Percentiles rank a stretch among this genome's conserved stretches.
These are phyloP conservation scores for Monilinia polystroma DNA, from an alignment of 2,329 filamentous ascomycete species.

Conservation along the genomic window DNA sequence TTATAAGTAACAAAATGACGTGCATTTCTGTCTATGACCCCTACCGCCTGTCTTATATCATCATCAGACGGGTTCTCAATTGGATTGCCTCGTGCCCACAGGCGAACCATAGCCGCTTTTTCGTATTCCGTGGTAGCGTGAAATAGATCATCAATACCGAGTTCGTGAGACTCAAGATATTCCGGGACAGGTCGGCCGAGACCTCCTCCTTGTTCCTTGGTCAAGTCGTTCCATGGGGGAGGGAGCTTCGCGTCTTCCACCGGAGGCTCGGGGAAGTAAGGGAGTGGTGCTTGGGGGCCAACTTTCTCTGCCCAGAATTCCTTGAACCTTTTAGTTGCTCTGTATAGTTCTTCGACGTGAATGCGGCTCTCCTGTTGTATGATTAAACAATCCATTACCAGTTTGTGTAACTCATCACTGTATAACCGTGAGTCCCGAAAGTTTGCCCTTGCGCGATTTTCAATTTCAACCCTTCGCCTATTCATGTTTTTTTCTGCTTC, in stretches of 20 bases:
- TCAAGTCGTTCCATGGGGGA: background rate
- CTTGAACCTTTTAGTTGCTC: background rate
- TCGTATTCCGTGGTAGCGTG: background rate
- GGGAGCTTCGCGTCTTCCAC: background rate
- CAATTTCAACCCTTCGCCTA: background rate
- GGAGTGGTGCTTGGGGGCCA: background rate
- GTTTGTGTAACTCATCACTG: background rate
- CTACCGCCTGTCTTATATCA: background rate
- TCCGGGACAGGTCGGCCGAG: background rate
- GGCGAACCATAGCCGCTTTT: background rate
- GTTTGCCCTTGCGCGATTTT: background rate
- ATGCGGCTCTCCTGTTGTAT: slow-evolving; percentile 9
- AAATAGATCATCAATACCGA: background rate
- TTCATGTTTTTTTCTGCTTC: background rate
- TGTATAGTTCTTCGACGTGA: background rate
- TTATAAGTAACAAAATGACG: accelerated
- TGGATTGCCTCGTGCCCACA: background rate
- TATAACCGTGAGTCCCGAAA: background rate
- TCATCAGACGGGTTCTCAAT: background rate
- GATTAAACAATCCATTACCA: slow-evolving; percentile 15
- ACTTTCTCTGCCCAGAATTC: background rate
- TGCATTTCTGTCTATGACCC: background rate
- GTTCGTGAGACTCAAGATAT: background rate
- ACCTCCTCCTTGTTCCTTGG: background rate
- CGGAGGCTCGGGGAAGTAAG: background rate